Base-by-base conservation (phyloP, 768 basidiomycete species). In the Heimioporus sp. region DNA sequence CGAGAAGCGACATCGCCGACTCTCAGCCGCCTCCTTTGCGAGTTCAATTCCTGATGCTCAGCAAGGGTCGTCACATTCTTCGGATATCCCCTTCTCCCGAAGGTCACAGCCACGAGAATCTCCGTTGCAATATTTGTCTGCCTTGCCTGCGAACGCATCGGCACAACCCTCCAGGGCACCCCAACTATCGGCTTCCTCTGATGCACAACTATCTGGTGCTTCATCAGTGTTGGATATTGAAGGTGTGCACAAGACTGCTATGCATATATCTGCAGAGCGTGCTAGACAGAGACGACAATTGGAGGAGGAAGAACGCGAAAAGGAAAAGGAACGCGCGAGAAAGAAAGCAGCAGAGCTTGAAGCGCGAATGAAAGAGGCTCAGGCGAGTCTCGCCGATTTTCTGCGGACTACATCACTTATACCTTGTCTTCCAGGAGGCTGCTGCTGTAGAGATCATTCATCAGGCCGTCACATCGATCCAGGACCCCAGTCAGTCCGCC, bases 211-310 rank as follows among this genome's bases (percentile, higher is more conserved):
- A 60, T 72, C 78, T 38, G 79, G 78, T 38, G 44, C 47, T 15
- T 50, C 70, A 6, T 63, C 66, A 36, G 52, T 55, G 21, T 65
- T 73, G 32, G 82, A 83, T 49, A 61, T 88, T 30, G 87, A 91
- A 46, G 82, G 82, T 46, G 80, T 74, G n/a, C 78, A 80, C 51
- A 87, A 88, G 65, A 82, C 83, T 42, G 72, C 85, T 16, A 93
- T 94, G 92, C 91, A 92, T 53, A 80, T 69, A 49, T 89, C 89
- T 7, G 92, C 92, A 2, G 91, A 90, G 55, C 80, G 91, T 37
- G 92, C 92, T 7, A 86, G 82, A 61, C 80, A 86, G 55, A 76
- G 92, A 48, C 75, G 90, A 43, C 85, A 90, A 61, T 79, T 87
- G 46, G 92, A 94, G 59, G 93, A 95, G 64, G 86, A 84, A 54